Conservation (phyloP, 2,329 filamentous ascomycete species). For the Botrytis medusae region DNA sequence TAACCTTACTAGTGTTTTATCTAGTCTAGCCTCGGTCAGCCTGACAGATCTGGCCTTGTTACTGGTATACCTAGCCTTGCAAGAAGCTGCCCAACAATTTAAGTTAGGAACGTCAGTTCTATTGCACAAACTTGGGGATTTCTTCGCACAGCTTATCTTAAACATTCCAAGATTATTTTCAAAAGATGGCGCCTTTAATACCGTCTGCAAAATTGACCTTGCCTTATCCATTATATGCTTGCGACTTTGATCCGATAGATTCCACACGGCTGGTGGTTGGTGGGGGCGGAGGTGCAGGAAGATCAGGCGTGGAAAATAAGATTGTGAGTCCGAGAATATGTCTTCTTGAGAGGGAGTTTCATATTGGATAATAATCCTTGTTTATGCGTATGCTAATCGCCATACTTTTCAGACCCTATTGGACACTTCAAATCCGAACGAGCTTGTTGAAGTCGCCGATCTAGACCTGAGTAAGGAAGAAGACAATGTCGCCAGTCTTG, state of each 20-base stretch:
- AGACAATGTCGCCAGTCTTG: constrained; percentile 84
- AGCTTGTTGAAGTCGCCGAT: constrained; percentile 63
- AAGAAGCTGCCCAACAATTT: constrained; percentile 8
- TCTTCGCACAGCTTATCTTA: background rate
- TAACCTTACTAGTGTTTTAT: background rate
- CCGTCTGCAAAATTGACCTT: constrained; percentile 48
- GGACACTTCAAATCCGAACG: constrained; percentile 36
- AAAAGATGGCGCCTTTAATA: constrained; percentile 37
- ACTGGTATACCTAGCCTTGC: constrained; percentile 12
- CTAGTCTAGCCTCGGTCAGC: constrained; percentile 15
- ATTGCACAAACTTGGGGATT: background rate
- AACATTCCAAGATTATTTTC: background rate
- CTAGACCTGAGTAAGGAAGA: constrained; percentile 79
- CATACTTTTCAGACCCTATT: constrained; percentile 37
- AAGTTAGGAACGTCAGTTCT: background rate
- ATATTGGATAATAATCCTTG: background rate
- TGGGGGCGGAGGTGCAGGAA: constrained; percentile 81
- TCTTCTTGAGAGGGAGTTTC: background rate
- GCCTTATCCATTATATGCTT: constrained; percentile 81
- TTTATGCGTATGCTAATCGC: background rate
- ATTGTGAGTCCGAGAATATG: constrained; percentile 59
- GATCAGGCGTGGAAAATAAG: constrained; percentile 82
- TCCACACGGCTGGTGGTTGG: constrained; percentile 75
- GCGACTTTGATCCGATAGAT: constrained; percentile 84
- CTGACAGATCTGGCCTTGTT: constrained; percentile 15